phyloP scores from a whole-genome alignment of 2,329 filamentous ascomycete genomes.

The Lachnellula suecica region DNA sequence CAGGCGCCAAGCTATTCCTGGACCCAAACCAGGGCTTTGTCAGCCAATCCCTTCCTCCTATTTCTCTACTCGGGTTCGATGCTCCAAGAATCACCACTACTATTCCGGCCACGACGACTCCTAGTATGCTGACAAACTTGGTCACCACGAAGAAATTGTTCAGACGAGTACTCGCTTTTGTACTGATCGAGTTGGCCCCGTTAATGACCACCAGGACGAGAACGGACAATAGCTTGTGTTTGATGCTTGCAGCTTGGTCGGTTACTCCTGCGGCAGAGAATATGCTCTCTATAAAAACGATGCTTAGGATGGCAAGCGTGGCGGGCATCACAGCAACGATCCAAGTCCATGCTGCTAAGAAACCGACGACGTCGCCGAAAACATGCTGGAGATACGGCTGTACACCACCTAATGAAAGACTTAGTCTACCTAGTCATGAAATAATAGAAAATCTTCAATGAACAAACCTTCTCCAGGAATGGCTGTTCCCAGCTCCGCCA shows the following conservation, averaged over 20 bases:
- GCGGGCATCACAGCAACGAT: slow-evolving; percentile 64
- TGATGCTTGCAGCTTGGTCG: slow-evolving; percentile 39
- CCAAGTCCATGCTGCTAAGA: slow-evolving; percentile 65
- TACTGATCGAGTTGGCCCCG: slow-evolving; percentile 55
- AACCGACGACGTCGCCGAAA: slow-evolving; percentile 61
- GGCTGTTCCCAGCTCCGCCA: slow-evolving; percentile 62
- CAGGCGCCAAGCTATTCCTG: slow-evolving; percentile 48
- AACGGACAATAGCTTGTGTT: slow-evolving; percentile 52
- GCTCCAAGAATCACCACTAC: slow-evolving; percentile 45
- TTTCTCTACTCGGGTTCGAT: slow-evolving; percentile 33
- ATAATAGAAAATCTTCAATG: not conserved
- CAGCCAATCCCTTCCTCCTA: slow-evolving; percentile 51
- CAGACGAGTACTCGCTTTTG: slow-evolving; percentile 52
- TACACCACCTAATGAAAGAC: slow-evolving; percentile 47
- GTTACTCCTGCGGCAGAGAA: slow-evolving; percentile 51
- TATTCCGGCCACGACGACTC: slow-evolving; percentile 48
- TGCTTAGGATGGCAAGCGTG: slow-evolving; percentile 61
- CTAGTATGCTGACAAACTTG: slow-evolving; percentile 51
- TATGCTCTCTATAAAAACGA: slow-evolving; percentile 62
- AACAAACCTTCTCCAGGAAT: slow-evolving; percentile 56
- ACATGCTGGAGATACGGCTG: slow-evolving; percentile 62
- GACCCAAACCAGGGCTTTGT: slow-evolving; percentile 54
- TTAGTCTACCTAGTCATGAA: not conserved
- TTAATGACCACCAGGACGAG: slow-evolving; percentile 46
- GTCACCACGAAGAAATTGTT: slow-evolving; percentile 55